These are phyloP conservation scores for Suhomyces prunicola DNA, from an alignment of 805 yeast species.

Conservation along the genomic window DNA sequence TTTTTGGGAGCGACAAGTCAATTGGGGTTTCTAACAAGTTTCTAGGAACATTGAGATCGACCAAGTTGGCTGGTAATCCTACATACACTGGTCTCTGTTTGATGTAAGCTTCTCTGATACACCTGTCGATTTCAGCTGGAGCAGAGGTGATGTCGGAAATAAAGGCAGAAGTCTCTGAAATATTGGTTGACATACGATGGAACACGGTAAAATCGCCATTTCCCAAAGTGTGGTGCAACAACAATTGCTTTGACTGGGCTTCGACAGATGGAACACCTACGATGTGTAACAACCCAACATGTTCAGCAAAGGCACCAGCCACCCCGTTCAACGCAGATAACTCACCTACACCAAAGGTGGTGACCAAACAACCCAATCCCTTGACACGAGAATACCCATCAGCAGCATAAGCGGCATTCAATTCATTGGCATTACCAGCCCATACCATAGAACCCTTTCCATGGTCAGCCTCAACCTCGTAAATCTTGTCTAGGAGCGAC, in stretches of 20 bases:
- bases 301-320: constrained; percentile 88
- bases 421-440: constrained; percentile 90
- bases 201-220: constrained; percentile 79
- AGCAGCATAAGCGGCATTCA: constrained; percentile 85
- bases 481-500: constrained; percentile 64
- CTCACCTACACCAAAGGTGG: constrained; percentile 93
- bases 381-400: constrained; percentile 85
- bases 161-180: constrained; percentile 64
- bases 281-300: constrained; percentile 78
- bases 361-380: constrained; percentile 68
- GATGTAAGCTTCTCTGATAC: constrained; percentile 67
- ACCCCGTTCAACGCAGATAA: constrained; percentile 79
- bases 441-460: constrained; percentile 50
- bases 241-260: constrained; percentile 67
- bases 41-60: constrained; percentile 60
- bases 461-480: constrained; percentile 57
- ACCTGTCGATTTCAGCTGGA: constrained; percentile 67
- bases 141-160: constrained; percentile 64
- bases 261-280: constrained; percentile 83
- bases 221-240: constrained; percentile 82
- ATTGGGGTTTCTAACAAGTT: constrained; percentile 59
- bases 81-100: constrained; percentile 79
- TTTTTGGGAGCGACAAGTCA: constrained; percentile 52
- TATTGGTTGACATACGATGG: constrained; percentile 72
- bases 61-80: constrained; percentile 80